phyloP scores from a whole-genome alignment of 495 filamentous ascomycete genomes.

The Parmelia sp. region DNA sequence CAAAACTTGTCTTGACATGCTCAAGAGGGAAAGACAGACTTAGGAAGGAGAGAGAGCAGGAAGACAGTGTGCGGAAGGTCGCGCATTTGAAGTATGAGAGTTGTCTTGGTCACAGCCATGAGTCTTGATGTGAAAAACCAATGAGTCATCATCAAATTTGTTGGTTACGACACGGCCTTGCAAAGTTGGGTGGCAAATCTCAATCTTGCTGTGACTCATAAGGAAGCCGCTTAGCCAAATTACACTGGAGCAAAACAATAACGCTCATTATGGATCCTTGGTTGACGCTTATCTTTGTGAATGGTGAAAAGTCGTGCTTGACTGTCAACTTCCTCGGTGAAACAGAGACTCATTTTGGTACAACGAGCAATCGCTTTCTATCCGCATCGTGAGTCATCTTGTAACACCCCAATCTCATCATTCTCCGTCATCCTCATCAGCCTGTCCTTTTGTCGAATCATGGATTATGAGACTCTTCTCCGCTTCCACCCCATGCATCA shows the following conservation, averaged over 20 bases:
- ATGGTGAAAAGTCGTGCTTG: background rate
- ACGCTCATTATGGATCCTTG: too few species aligned
- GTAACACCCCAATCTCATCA: background rate
- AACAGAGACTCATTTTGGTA: too few species aligned
- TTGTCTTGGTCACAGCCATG: background rate
- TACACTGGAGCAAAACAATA: background rate
- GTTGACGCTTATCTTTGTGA: too few species aligned
- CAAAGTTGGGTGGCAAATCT: background rate
- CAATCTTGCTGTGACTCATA: background rate
- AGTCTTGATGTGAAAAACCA: background rate
- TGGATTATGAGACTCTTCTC: constrained; percentile 24
- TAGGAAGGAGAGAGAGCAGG: background rate
- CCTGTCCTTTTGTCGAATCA: background rate
- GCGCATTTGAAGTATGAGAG: background rate
- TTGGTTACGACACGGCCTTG: background rate
- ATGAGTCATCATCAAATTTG: background rate
- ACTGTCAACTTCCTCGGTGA: too few species aligned
- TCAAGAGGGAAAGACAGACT: background rate
- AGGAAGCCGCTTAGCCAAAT: background rate
- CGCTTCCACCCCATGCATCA: constrained; percentile 41
- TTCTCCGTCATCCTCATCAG: constrained; percentile 1
- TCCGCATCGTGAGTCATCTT: background rate
- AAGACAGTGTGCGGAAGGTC: background rate
- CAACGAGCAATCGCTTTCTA: background rate
- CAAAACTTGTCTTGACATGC: background rate